These are phyloP conservation scores for Gracilaria vermiculophylla DNA, from an alignment of 23 red algal species.

Conservation along the genomic window DNA sequence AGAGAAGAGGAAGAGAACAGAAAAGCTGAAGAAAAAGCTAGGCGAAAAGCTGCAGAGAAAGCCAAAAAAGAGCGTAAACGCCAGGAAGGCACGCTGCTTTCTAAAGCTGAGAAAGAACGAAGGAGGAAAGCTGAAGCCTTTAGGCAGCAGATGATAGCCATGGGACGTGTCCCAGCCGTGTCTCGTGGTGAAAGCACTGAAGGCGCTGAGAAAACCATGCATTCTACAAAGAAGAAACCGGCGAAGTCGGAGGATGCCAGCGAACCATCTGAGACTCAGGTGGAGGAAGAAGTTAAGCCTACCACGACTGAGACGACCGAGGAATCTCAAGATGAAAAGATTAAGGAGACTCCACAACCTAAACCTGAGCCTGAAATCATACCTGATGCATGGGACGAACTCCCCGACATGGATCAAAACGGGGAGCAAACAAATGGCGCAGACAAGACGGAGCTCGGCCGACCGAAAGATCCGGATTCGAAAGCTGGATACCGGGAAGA, in stretches of 20 bases:
- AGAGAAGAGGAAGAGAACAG: slow-evolving; percentile 53
- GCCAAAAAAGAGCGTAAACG: slow-evolving; percentile 67
- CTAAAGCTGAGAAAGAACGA: slow-evolving; percentile 78
- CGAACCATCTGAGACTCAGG: neutral
- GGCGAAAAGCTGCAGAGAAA: slow-evolving; percentile 82
- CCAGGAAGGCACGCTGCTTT: slow-evolving; percentile 84
- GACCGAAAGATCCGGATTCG: neutral
- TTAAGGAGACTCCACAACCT: neutral
- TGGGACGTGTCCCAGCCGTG: slow-evolving; percentile 60
- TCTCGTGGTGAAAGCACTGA: neutral
- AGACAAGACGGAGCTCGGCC: neutral
- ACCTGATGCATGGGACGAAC: slow-evolving; percentile 56
- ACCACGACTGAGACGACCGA: neutral
- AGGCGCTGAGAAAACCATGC: neutral
- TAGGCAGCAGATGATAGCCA: slow-evolving; percentile 64
- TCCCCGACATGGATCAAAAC: slow-evolving; percentile 36
- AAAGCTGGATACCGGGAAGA: neutral
- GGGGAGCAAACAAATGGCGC: neutral
- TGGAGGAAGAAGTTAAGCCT: neutral
- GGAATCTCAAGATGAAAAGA: neutral
- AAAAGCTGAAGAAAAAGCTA: slow-evolving; percentile 68
- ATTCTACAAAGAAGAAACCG: neutral
- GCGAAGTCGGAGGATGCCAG: neutral
- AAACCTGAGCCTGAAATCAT: slow-evolving; percentile 28
- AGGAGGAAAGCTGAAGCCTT: slow-evolving; percentile 74